Conservation (phyloP, 176 grass and related monocot species). For the Chloris gayana region DNA sequence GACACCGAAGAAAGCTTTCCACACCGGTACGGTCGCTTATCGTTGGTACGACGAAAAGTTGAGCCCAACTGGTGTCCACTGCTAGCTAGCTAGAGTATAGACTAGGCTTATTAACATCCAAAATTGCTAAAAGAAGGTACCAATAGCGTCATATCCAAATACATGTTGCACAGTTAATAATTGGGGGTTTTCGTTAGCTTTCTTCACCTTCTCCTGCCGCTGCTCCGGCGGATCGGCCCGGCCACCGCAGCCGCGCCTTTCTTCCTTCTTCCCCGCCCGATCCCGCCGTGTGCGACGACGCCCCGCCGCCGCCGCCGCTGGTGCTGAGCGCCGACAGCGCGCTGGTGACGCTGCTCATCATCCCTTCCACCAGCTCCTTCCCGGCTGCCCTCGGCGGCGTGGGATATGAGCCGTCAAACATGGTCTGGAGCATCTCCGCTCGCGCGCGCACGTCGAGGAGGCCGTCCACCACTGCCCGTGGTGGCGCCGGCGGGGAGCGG, state of each 20-base stretch:
- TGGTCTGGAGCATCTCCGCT: slow-evolving; percentile 34
- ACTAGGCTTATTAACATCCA: background rate
- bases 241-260: background rate
- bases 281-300: background rate
- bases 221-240: slow-evolving; percentile 38
- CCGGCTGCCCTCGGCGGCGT: background rate
- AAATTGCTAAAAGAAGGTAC: slow-evolving; percentile 17
- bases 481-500: background rate
- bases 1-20: background rate
- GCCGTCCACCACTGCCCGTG: slow-evolving; percentile 3
- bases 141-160: background rate
- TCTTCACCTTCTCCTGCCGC: slow-evolving; percentile 58
- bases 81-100: background rate
- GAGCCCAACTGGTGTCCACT: slow-evolving; percentile 16
- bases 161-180: slow-evolving; percentile 2
- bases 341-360: slow-evolving; percentile 46
- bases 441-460: slow-evolving; percentile 28
- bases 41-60: slow-evolving; percentile 26
- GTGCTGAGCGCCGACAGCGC: slow-evolving; percentile 28
- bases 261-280: slow-evolving; percentile 16
- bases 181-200: background rate
- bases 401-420: slow-evolving; percentile 31
- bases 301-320: background rate
- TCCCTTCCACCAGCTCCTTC: slow-evolving; percentile 37
- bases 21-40: background rate